Conservation (phyloP, 148 eudicot species). For the Camellia granthamiana region DNA sequence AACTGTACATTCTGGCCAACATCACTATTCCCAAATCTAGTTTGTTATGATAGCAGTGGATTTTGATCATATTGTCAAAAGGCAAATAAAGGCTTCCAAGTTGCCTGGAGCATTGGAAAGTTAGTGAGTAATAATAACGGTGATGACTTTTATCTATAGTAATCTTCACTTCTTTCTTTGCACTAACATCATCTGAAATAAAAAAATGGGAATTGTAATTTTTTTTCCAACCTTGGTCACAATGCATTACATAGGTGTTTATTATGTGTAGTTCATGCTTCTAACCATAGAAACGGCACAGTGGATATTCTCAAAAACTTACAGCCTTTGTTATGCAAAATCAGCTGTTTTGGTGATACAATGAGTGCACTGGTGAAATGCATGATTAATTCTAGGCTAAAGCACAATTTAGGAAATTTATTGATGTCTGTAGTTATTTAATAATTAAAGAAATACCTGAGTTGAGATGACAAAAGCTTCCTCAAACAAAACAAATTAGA, state of each 20-base stretch:
- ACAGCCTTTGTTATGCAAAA: not conserved
- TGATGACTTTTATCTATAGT: not conserved
- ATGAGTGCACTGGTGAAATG: not conserved
- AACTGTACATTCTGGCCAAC: constrained; percentile 42
- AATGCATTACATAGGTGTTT: not conserved
- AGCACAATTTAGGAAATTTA: not conserved
- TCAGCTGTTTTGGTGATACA: not conserved
- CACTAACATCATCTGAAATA: not conserved
- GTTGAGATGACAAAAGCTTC: constrained; percentile 4
- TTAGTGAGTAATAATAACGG: not conserved
- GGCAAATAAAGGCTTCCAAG: not conserved
- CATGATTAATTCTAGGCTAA: not conserved
- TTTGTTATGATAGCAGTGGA: constrained; percentile 17
- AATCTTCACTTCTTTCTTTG: constrained; percentile 7
- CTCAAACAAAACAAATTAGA: not conserved
- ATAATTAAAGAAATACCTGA: not conserved
- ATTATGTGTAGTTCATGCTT: not conserved
- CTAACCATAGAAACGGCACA: not conserved
- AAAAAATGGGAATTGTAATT: not conserved
- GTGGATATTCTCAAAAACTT: not conserved
- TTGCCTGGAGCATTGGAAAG: constrained; percentile 18
- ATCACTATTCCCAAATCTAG: constrained; percentile 25
- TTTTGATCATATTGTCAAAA: constrained; percentile 31
- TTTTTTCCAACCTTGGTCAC: too few species aligned
- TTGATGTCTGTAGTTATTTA: not conserved